Percentiles rank a stretch among this genome's conserved stretches.
Evolutionary conservation across 768 basidiomycete genomes (phyloP).

Genomic region (Stropharia rugosoannulata): DNA sequence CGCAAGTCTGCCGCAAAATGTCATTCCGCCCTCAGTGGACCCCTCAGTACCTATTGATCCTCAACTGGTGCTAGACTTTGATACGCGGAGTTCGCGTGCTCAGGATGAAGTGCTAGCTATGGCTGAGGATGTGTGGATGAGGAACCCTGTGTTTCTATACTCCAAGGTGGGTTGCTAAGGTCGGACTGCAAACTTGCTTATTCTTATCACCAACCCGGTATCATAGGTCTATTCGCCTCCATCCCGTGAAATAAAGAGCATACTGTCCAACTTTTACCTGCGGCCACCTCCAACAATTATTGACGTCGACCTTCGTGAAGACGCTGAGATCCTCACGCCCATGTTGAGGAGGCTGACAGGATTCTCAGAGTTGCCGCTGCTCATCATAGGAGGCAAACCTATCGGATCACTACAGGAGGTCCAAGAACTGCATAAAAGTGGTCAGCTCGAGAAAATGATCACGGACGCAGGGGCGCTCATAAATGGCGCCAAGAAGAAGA

Average conservation of each 20-base stretch:
- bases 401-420: constrained; percentile 55
- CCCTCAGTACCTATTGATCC: constrained; percentile 71
- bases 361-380: constrained; percentile 55
- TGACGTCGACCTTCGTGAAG: constrained; percentile 72
- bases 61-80: constrained; percentile 80
- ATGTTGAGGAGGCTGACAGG: constrained; percentile 63
- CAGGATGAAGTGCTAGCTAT: constrained; percentile 57
- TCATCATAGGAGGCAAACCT: constrained; percentile 65
- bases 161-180: constrained; percentile 51
- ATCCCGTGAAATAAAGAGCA: constrained; percentile 65
- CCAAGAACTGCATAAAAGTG: constrained; percentile 44
- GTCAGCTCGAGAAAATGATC: constrained; percentile 51
- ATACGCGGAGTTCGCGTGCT: constrained; percentile 65
- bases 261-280: constrained; percentile 56
- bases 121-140: constrained; percentile 66
- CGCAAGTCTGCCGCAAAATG: constrained; percentile 71
- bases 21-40: constrained; percentile 66
- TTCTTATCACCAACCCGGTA: constrained; percentile 4
- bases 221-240: constrained; percentile 58
- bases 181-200: not conserved
- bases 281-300: constrained; percentile 64
- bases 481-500: constrained; percentile 53
- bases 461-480: constrained; percentile 57
- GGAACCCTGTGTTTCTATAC: constrained; percentile 75
- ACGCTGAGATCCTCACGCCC: constrained; percentile 60